Evolutionary conservation across 257 asterid genomes (phyloP).

Genomic region (Solanum acaule): DNA sequence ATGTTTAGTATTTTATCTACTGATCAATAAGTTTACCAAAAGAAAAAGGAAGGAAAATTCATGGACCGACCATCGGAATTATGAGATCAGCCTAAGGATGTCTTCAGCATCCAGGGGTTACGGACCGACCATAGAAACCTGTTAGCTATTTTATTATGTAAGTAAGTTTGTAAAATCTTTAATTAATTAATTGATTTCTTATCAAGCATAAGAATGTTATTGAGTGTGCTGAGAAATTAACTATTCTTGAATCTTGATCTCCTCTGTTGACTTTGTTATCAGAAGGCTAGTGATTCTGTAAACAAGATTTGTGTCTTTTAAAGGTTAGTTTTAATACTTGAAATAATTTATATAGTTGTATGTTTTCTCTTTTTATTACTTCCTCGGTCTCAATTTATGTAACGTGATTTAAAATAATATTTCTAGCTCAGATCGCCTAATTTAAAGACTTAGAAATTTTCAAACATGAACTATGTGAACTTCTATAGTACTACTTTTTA

Average conservation of each 20-base stretch:
- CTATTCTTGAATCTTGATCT: conserved; percentile 27
- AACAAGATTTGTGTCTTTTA: neutral
- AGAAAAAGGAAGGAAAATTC: neutral
- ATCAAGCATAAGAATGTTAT: conserved; percentile 32
- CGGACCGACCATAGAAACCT: neutral
- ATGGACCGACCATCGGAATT: no score
- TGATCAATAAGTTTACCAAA: conserved; percentile 27
- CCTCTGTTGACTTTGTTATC: neutral
- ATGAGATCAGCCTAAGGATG: neutral
- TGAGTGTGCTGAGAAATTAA: conserved; percentile 31
- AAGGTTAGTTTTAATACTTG: neutral
- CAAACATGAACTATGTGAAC: neutral
- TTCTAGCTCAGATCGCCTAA: no score
- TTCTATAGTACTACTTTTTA: neutral
- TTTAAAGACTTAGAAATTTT: no score
- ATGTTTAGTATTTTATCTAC: conserved; percentile 57
- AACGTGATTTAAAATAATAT: no score
- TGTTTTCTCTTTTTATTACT: neutral
- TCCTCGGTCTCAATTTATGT: no score
- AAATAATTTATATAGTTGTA: neutral
- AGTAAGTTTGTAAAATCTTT: neutral
- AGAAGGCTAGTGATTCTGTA: neutral
- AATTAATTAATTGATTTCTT: neutral
- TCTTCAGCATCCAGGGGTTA: accelerated
- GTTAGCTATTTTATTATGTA: conserved; percentile 7